These are phyloP conservation scores for Colletotrichum camelliae DNA, from an alignment of 2,329 filamentous ascomycete species.

Conservation along the genomic window DNA sequence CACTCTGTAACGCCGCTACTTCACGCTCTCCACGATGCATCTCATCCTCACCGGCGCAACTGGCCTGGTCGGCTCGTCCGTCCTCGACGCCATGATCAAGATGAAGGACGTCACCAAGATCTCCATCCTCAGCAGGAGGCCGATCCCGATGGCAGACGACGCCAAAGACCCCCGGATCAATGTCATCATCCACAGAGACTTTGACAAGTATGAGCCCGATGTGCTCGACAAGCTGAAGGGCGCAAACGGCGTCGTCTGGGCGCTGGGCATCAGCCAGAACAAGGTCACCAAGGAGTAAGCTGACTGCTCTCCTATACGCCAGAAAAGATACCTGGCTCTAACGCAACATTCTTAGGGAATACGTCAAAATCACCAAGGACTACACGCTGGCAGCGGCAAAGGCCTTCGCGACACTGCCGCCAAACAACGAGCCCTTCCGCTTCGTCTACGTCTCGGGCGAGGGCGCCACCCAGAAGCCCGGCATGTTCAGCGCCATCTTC, in stretches of 20 bases:
- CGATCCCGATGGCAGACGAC: conserved; percentile 66
- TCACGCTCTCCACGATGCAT: conserved; percentile 52
- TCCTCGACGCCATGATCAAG: conserved; percentile 67
- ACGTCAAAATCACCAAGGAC: conserved; percentile 71
- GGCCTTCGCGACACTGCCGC: conserved; percentile 58
- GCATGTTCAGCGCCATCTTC: conserved; percentile 61
- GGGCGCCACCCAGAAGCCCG: conserved; percentile 64
- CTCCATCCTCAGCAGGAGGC: conserved; percentile 70
- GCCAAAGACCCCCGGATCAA: conserved; percentile 63
- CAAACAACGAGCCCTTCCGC: conserved; percentile 58
- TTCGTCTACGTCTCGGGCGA: conserved; percentile 75
- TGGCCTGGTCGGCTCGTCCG: conserved; percentile 66
- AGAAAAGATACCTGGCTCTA: neutral
- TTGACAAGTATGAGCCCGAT: conserved; percentile 60
- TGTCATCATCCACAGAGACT: conserved; percentile 74
- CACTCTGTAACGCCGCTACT: neutral
- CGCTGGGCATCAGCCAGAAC: conserved; percentile 68
- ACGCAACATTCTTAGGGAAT: conserved; percentile 48
- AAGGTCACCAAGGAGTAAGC: conserved; percentile 63
- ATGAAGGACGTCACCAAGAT: conserved; percentile 64
- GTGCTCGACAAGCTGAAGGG: conserved; percentile 66
- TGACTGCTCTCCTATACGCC: neutral
- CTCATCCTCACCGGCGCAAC: conserved; percentile 74
- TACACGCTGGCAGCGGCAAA: conserved; percentile 69
- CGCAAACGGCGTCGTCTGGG: conserved; percentile 76